A percentile compares a stretch with the other conserved stretches of the same genome.
Evolutionary conservation across 495 filamentous ascomycete species (phyloP).

Genomic region (Neurospora tetraspora): DNA sequence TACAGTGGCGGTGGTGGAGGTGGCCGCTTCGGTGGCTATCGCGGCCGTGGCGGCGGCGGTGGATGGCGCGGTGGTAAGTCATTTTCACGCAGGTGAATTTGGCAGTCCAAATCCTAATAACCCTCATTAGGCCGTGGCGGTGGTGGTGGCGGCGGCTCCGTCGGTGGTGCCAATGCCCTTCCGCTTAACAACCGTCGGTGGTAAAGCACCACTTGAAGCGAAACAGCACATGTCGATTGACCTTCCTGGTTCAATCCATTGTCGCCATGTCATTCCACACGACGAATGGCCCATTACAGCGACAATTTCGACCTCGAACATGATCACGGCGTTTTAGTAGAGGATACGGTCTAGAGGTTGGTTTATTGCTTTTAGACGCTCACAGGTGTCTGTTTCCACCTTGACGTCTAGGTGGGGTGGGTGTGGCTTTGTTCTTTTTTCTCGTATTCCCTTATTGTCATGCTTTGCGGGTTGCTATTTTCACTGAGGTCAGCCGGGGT

Average conservation of each 20-base stretch:
- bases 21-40: constrained; percentile 54
- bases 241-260: neutral
- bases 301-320: constrained; percentile 6
- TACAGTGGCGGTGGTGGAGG: constrained; percentile 82
- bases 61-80: constrained; percentile 33
- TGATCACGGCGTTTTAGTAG: constrained; percentile 14
- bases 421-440: neutral
- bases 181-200: constrained; percentile 39
- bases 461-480: neutral
- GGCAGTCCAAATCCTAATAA: neutral
- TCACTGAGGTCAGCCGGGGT: neutral
- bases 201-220: constrained; percentile 16
- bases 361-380: constrained; percentile 11
- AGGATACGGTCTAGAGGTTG: constrained; percentile 17
- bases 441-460: neutral
- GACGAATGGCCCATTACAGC: neutral
- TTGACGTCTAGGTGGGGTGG: neutral
- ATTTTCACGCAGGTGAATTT: constrained; percentile 28
- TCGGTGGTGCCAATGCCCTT: constrained; percentile 34
- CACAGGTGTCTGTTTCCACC: neutral
- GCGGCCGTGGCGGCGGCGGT: constrained; percentile 29
- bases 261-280: neutral
- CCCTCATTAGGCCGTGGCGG: neutral
- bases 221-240: neutral
- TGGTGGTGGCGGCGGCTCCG: neutral